Evolutionary conservation across 768 basidiomycete species (phyloP), one percentile per base, ranked within the genome.

Genomic region (Coprinellus micaceus): DNA sequence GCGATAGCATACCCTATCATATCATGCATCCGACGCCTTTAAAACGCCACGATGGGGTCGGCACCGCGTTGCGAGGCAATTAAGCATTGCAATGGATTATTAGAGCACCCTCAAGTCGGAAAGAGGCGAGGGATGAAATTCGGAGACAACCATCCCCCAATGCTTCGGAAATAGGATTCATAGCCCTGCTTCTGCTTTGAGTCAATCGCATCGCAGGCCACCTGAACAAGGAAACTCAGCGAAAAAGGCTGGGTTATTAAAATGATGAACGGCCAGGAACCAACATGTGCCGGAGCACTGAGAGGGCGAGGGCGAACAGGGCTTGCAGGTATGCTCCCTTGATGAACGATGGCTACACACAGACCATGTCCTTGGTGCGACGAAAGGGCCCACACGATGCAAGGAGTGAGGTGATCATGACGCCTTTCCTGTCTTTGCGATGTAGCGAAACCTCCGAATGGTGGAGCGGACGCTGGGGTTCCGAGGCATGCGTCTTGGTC

Each of bases 251-350:
- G n/a, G 24, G n/a, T 37, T 25, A 37, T 26, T 43, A 25, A 41
- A 10, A 37, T 49, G 37, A 44, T 41, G 48, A 40, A 43, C 37
- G 36, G 3, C 48, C 55, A 56, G 55, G 55, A 56, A 56, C 55
- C 25, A 56, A 56, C 55, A 45, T 15, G 24, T 30, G 4, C 24
- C 19, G 19, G 13, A 54, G 28, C 25, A 45, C 11, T 26, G 22
- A 49, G 29, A n/a, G n/a, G n/a, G n/a, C n/a, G n/a, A n/a, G n/a
- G n/a, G n/a, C n/a, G 9, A 25, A 53, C 28, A 41, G 29, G 37
- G 52, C 29, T 53, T 53, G 52, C 19, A 36, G 44, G 7, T 21
- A 12, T 51, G 26, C 13, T n/a, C 30, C 49, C 17, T 51, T 51
- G 49, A 51, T 51, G 49, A 30, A 51, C 30, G 36, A 51, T 5